Evolutionary conservation across 495 filamentous ascomycete species (phyloP).

Genomic region (Hyaloscypha finlandica): DNA sequence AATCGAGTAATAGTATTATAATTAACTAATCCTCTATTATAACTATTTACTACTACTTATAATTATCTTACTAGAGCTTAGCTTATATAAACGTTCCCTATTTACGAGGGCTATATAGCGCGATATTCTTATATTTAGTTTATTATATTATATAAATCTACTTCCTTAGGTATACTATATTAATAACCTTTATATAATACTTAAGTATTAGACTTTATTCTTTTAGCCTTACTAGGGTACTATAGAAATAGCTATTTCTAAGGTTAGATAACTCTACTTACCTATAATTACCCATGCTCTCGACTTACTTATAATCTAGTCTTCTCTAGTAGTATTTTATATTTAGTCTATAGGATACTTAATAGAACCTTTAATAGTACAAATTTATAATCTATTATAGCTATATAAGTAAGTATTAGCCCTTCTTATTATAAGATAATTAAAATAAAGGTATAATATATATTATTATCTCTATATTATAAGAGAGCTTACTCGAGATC

Average conservation of each 20-base stretch:
- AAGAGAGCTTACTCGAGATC: not conserved
- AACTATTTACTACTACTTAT: constrained; percentile 18
- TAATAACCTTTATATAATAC: constrained; percentile 8
- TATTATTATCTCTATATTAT: constrained; percentile 1
- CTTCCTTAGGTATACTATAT: constrained; percentile 8
- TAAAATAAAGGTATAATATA: constrained; percentile 20
- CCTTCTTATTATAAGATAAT: constrained; percentile 23
- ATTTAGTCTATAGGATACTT: constrained; percentile 25
- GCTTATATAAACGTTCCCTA: constrained; percentile 16
- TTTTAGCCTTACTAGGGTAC: not conserved
- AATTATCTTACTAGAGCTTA: constrained; percentile 14
- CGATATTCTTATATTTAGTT: not conserved
- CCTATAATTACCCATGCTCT: constrained; percentile 9
- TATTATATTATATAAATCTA: constrained; percentile 13
- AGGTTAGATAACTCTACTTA: constrained; percentile 20
- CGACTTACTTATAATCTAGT: not conserved
- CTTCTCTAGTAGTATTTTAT: constrained; percentile 19
- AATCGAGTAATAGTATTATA: constrained; percentile 29
- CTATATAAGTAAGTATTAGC: constrained; percentile 14
- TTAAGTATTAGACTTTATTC: constrained; percentile 17
- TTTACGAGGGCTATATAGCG: constrained; percentile 1
- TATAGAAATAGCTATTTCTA: constrained; percentile 23
- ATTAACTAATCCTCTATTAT: constrained; percentile 15
- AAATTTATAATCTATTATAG: constrained; percentile 19
- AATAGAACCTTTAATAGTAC: constrained; percentile 25